Base-by-base conservation (phyloP, 1,284 basidiomycete species). In the Singerocomus inundabilis region DNA sequence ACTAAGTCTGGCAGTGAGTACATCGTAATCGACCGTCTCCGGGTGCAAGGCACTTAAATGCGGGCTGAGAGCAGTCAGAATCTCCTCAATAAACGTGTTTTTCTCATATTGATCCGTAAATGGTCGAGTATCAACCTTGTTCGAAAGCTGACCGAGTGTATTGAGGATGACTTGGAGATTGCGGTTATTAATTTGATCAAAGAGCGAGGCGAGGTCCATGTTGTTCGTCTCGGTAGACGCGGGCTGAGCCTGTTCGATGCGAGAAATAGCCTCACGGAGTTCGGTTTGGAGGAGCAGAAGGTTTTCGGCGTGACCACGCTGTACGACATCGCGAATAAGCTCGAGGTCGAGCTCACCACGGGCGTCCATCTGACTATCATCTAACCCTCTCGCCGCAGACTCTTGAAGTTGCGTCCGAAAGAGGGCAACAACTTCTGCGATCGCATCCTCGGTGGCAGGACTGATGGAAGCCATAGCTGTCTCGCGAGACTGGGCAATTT, bases 321-420 rank as follows among this genome's bases (percentile, higher is more conserved):
- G 80, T 30, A 91, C 73, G 29, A 83, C 73, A 53, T 81, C 82
- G 61, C 79, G 84, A 59, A 91, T 77, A 52, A 88, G 70, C 63
- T 88, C 83, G 59, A 89, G 81, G 68, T 91, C 88, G 25, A 89
- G 69, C 56, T 90, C 88, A 26, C 85, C 86, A 21, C 80, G 79
- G 26, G 83, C 86, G 62, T 89, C 85, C 70, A 79, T 72, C 57
- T 79, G 79, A 53, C 77, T 80, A 43, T 85, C 82, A n/a, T 86
- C 82, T 51, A 84, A 59, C 16, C 77, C 74, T 30, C 75, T 72
- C 7, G 73, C 70, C 1, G 82, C 81, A 4, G 81, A 80, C 28
- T 84, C 81, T 47, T 80, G 79, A 10, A 89, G 69, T 55, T 88
- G 85, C 11, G 78, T 70, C 5, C 82, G 75, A 74, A 89, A 84